Percentiles rank a stretch among this genome's conserved stretches.
Conservation (phyloP, 176 grass and related monocot genomes). For the Ampelocalamus luodianensis region DNA sequence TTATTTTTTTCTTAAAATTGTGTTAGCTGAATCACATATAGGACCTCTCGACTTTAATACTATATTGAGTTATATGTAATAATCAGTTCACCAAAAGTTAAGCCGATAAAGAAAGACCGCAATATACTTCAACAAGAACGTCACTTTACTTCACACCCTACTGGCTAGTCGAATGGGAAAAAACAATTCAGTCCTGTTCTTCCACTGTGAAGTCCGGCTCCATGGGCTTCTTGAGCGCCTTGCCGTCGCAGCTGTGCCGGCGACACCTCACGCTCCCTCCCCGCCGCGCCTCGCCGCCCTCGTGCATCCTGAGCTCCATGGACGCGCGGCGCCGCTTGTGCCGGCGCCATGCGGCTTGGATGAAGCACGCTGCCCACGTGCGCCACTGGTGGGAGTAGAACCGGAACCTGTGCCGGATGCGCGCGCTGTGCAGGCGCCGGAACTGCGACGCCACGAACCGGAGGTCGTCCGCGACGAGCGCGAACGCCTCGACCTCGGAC, state of each 20-base stretch:
- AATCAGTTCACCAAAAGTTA: no score
- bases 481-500: constrained; percentile 92
- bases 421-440: constrained; percentile 78
- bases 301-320: constrained; percentile 56
- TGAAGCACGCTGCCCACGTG: constrained; percentile 93
- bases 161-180: no score
- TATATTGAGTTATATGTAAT: no score
- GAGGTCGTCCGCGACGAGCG: constrained; percentile 87
- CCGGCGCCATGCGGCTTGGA: constrained; percentile 85
- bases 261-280: constrained; percentile 29
- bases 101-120: no score
- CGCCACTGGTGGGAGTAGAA: constrained; percentile 98
- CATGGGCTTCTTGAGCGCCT: constrained; percentile 63
- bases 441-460: constrained; percentile 84
- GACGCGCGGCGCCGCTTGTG: constrained; percentile 68
- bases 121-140: no score
- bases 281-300: background rate
- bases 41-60: no score
- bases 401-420: constrained; percentile 79
- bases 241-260: constrained; percentile 42
- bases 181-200: constrained; percentile 48
- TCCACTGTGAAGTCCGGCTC: constrained; percentile 80
- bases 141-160: no score
- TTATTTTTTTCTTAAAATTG: no score
- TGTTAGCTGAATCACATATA: no score